Conservation (phyloP, 306 rosid genomes). For the Rosa multiflora region DNA sequence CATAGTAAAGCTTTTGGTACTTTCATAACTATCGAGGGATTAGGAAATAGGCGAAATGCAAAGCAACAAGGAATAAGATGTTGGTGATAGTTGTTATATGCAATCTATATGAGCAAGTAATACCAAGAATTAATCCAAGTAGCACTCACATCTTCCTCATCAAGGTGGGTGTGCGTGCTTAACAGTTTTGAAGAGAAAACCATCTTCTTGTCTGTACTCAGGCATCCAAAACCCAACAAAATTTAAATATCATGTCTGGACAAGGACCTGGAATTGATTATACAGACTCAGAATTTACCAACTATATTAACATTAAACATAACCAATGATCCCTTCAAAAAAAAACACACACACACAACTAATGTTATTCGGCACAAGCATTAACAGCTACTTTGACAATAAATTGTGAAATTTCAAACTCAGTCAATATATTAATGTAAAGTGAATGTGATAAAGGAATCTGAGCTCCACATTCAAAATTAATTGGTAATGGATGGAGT, state of each 20-base stretch:
- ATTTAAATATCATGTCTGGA: conserved; percentile 78
- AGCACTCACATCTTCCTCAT: conserved; percentile 94
- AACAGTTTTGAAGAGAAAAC: conserved; percentile 88
- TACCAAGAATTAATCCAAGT: background rate
- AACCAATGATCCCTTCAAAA: background rate
- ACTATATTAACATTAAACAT: conserved; percentile 4
- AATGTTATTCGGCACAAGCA: conserved; percentile 11
- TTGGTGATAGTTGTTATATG: background rate
- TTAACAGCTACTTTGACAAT: background rate
- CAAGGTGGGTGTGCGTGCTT: conserved; percentile 83
- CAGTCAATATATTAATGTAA: no score
- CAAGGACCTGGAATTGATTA: conserved; percentile 73
- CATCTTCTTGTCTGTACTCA: conserved; percentile 75
- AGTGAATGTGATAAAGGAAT: no score
- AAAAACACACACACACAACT: background rate
- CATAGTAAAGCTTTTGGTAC: no score
- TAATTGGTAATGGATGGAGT: no score
- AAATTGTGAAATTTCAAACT: no score
- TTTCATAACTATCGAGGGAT: background rate
- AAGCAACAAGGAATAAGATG: background rate
- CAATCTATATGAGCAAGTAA: background rate
- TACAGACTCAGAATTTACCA: conserved; percentile 33
- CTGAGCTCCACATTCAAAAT: no score
- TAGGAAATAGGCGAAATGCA: background rate
- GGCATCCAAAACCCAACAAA: conserved; percentile 96